Evolutionary conservation across 306 rosid genomes (phyloP), one percentile per base, ranked within the genome.

Genomic region (Cucumis melo): DNA sequence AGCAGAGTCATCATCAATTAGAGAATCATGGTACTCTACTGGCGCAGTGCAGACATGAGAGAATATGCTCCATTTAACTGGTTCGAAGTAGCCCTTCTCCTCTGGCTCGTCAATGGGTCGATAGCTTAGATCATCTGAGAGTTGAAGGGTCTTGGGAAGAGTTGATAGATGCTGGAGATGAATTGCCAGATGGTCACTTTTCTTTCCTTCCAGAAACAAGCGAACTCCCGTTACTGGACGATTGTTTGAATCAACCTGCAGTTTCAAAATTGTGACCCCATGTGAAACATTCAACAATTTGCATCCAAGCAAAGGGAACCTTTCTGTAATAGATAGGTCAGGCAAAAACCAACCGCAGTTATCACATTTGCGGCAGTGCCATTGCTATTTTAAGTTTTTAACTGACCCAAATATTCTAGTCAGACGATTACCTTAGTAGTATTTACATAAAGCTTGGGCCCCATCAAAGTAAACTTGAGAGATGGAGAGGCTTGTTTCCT

Each of bases 161-260:
- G 83, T 87, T 27, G 96, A 78, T 39, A 94, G 97, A 81, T 94
- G 98, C 81, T 90, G 98, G 56, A 94, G 93, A 87, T 94, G 98
- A 83, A 94, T 83, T 39, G 93, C 91, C 5, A 91, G 80, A 71
- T 82, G 97, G 76, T 91, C 67, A 13, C 88, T 81, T 75, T 85
- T 94, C 79, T 87, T 88, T 58, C 97, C 96, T 90, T 91, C 98
- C 80, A 91, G 80, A 83, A 90, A 87, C 61, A 94, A 78, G 2
- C 96, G 97, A 62, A 91, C 75, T 21, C 94, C 97, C 16, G 94
- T 94, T 58, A 94, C 97, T 1, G 96, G 97, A 38, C 91, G 87
- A 79, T 87, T 88, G 72, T 80, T 83, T 7, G 94, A 77, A 54
- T 91, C 91, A 76, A 90, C 91, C 98, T 93, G 68, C 57, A 57